Evolutionary conservation across 352 stramenopile genomes (phyloP).

Genomic region (Pythium diclinum): DNA sequence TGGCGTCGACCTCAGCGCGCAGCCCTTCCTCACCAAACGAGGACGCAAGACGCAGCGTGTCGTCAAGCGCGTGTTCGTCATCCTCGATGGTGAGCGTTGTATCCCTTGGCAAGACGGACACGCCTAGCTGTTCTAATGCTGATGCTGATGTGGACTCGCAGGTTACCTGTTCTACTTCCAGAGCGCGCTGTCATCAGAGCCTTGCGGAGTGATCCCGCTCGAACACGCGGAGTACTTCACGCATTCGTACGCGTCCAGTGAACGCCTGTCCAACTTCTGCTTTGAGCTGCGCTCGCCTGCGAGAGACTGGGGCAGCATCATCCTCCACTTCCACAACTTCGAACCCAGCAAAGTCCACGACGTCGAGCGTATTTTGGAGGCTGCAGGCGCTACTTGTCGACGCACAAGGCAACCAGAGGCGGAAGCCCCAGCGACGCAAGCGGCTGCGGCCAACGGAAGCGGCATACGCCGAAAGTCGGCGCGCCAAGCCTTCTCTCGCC

Average conservation of each 20-base stretch:
- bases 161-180: conserved; percentile 84
- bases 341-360: conserved; percentile 38
- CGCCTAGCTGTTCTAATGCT: no score
- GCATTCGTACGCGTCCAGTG: conserved; percentile 69
- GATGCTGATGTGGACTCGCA: conserved; percentile 11
- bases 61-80: conserved; percentile 72
- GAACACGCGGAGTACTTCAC: conserved; percentile 63
- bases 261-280: conserved; percentile 65
- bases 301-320: conserved; percentile 65
- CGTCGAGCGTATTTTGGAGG: conserved; percentile 56
- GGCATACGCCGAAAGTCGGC: conserved; percentile 10
- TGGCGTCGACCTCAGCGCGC: conserved; percentile 53
- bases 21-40: conserved; percentile 73
- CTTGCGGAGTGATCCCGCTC: conserved; percentile 60
- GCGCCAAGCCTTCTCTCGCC: conserved; percentile 4
- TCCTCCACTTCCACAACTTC: conserved; percentile 71
- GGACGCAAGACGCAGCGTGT: conserved; percentile 61
- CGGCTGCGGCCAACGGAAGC: not conserved
- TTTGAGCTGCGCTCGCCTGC: conserved; percentile 64
- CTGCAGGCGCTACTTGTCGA: conserved; percentile 37
- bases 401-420: conserved; percentile 10
- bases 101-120: not conserved
- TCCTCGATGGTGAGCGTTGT: conserved; percentile 49
- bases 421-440: not conserved
- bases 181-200: conserved; percentile 39